These are phyloP conservation scores for Leucosporidium scottii DNA, from an alignment of 768 basidiomycete species.

Conservation along the genomic window DNA sequence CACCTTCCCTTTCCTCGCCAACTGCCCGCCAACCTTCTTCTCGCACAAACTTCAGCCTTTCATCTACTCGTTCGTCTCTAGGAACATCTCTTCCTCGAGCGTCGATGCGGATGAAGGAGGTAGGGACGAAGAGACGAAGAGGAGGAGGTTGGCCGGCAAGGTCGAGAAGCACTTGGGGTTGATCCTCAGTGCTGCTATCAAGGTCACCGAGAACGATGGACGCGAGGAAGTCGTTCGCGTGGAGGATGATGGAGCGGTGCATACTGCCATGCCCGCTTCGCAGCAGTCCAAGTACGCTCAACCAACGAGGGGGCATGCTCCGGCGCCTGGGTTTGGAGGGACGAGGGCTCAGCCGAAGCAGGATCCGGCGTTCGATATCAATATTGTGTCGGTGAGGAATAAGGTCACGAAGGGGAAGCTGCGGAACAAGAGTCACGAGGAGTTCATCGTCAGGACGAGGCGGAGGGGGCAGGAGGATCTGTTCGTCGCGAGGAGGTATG, in stretches of 20 bases:
- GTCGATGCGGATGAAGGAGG: neutral
- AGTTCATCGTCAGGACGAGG: conserved; percentile 87
- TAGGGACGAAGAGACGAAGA: conserved; percentile 49
- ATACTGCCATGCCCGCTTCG: conserved; percentile 64
- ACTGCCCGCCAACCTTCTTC: conserved; percentile 86
- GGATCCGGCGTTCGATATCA: conserved; percentile 72
- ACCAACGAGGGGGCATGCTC: neutral
- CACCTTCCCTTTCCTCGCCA: conserved; percentile 87
- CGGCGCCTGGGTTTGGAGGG: conserved; percentile 1
- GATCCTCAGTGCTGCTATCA: conserved; percentile 72
- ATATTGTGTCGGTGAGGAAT: conserved; percentile 78
- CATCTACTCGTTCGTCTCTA: conserved; percentile 67
- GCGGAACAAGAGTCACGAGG: conserved; percentile 84
- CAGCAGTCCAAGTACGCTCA: conserved; percentile 16
- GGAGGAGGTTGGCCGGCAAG: conserved; percentile 64
- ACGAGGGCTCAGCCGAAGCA: conserved; percentile 40
- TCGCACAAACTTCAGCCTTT: conserved; percentile 92
- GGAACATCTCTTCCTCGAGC: conserved; percentile 58
- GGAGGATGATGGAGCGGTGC: conserved; percentile 71
- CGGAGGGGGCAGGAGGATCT: conserved; percentile 65
- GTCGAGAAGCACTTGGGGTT: conserved; percentile 77
- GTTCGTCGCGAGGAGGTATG: conserved; percentile 85
- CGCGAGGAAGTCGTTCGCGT: conserved; percentile 83
- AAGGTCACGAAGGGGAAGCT: conserved; percentile 78
- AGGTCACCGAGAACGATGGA: conserved; percentile 57